These are phyloP conservation scores for Microsporum canis DNA, from an alignment of 2,329 filamentous ascomycete species.

Conservation along the genomic window DNA sequence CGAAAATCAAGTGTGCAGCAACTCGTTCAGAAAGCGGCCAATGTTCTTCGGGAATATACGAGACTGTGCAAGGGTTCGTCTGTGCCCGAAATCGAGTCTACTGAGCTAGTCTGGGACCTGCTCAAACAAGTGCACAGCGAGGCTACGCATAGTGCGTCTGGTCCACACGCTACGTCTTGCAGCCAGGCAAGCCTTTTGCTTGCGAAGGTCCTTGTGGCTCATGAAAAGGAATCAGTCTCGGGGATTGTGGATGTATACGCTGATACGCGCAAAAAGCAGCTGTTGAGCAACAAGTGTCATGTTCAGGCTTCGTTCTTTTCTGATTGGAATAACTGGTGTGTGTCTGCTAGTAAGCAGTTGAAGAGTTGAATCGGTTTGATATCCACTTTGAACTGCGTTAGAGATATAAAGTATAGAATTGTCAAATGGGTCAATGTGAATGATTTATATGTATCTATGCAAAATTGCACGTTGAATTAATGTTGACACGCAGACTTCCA, in stretches of 20 bases:
- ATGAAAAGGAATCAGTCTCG: constrained; percentile 42
- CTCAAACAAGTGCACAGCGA: constrained; percentile 58
- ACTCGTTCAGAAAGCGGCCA: constrained; percentile 59
- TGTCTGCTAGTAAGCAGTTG: constrained; percentile 33
- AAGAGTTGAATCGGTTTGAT: constrained; percentile 14
- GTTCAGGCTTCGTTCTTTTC: constrained; percentile 56
- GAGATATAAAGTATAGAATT: no score
- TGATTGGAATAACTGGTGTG: constrained; percentile 65
- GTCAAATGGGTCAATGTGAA: no score
- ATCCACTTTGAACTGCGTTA: no score
- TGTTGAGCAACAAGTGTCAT: constrained; percentile 45
- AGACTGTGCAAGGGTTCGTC: constrained; percentile 45
- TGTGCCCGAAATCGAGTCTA: constrained; percentile 33
- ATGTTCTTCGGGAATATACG: constrained; percentile 61
- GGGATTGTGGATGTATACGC: constrained; percentile 54
- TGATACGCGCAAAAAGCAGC: constrained; percentile 49
- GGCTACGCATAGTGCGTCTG: constrained; percentile 45
- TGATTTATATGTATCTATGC: no score
- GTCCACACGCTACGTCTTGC: constrained; percentile 61
- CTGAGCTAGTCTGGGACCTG: constrained; percentile 40
- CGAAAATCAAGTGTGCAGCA: constrained; percentile 67
- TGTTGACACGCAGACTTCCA: no score
- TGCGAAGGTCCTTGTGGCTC: constrained; percentile 34
- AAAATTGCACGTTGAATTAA: no score
- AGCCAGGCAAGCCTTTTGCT: constrained; percentile 46